Evolutionary conservation across 805 yeast genomes (phyloP), one percentile per base, ranked within the genome.

Genomic region (Saturnispora galanensis): DNA sequence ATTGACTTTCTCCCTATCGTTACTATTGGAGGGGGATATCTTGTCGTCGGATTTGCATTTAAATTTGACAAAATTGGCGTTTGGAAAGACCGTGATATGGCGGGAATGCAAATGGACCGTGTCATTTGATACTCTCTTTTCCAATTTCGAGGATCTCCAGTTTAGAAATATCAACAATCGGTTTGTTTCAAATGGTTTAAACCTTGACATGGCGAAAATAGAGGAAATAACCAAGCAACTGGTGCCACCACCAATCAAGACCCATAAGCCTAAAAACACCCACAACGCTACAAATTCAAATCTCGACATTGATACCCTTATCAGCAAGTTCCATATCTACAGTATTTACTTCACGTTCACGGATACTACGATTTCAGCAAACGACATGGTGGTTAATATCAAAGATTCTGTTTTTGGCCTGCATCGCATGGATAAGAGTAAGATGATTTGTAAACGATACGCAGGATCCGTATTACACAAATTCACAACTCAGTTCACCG

Each of bases 341-440:
- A 41, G 44, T 31, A 31, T 45, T 16, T 43, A 50, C 31, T 50
- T 50, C 44, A 51, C 51, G 12, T 45, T 51, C 36, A 48, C 46
- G 41, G 43, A 46, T 13, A 17, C 46, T 3, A 31, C 35, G 10
- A 16, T 51, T n/a, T 11, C 15, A 8, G 15, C 15, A 9, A 16
- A 35, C 5, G 42, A 38, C 26, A 5, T 16, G 3, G 30, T 15
- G n/a, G 10, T 46, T 9, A n/a, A 3, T 38, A 32, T 50, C 2
- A 50, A 47, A 28, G 52, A 49, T 21, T 12, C 40, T 13, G 46
- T 49, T 8, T 44, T 39, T 35, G 47, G 49, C 3, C 11, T 50
- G 9, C 35, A 49, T 30, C 35, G 37, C 7, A 38, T 45, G 9
- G 42, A 41, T 8, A 45, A 45, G 9, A 45, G 44, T 10, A 42